A percentile compares a stretch with the other conserved stretches of the same genome.
These are phyloP conservation scores for Hanseniaspora occidentalis DNA, from an alignment of 805 yeast genomes.

Conservation along the genomic window DNA sequence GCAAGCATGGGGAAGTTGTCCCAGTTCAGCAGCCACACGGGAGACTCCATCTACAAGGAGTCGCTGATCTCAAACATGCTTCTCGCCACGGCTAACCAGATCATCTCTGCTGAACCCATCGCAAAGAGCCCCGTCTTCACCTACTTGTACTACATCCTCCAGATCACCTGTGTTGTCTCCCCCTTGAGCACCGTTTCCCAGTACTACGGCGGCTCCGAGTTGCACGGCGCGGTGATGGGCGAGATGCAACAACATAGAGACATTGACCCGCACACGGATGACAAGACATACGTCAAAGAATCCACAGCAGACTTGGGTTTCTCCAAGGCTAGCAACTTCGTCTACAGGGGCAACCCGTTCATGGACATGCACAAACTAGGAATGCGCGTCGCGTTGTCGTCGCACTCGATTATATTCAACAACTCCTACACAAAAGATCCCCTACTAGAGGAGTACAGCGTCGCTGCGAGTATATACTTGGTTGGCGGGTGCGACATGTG, in stretches of 20 bases:
- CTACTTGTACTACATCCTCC: conserved; percentile 19
- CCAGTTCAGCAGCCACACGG: conserved; percentile 15
- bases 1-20: conserved; percentile 13
- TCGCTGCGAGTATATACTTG: conserved; percentile 24
- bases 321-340: neutral
- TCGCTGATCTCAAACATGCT: conserved; percentile 19
- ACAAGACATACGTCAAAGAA: too few species aligned
- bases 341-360: conserved; percentile 18
- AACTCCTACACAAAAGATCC: conserved; percentile 24
- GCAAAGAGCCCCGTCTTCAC: conserved; percentile 14
- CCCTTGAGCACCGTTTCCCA: conserved; percentile 21
- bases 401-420: conserved; percentile 19
- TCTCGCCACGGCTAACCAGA: conserved; percentile 18
- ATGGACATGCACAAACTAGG: conserved; percentile 21
- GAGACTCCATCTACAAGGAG: conserved; percentile 9
- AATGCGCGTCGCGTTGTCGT: conserved; percentile 17
- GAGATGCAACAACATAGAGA: too few species aligned
- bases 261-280: too few species aligned
- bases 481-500: conserved; percentile 23
- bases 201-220: conserved; percentile 1
- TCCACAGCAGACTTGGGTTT: neutral
- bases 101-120: conserved; percentile 19
- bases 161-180: conserved; percentile 19
- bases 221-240: too few species aligned
- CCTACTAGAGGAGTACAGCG: conserved; percentile 23